phyloP scores from a whole-genome alignment of 2,329 filamentous ascomycete species.

The Thelonectria olida region DNA sequence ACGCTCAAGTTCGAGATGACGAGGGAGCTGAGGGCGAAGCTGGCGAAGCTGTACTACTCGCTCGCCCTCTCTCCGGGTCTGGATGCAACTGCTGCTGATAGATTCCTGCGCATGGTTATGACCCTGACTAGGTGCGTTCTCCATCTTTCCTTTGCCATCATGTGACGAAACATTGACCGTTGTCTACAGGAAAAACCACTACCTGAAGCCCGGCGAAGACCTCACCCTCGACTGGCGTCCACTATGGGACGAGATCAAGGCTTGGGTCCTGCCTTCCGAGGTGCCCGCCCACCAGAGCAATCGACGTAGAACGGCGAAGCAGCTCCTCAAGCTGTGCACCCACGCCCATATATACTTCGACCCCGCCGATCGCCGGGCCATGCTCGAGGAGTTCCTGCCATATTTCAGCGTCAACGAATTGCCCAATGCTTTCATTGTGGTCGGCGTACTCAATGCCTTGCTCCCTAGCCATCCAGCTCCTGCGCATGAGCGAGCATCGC shows the following conservation, averaged over 20 bases:
- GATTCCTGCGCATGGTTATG: slow-evolving; percentile 97
- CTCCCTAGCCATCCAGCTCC: slow-evolving; percentile 86
- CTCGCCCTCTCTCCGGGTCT: slow-evolving; percentile 90
- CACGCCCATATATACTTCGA: slow-evolving; percentile 95
- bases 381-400: slow-evolving; percentile 81
- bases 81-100: slow-evolving; percentile 81
- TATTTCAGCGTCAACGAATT: slow-evolving; percentile 95
- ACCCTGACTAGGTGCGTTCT: slow-evolving; percentile 84
- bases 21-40: slow-evolving; percentile 80
- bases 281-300: slow-evolving; percentile 71
- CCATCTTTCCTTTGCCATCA: slow-evolving; percentile 4
- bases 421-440: slow-evolving; percentile 92
- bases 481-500: slow-evolving; percentile 75
- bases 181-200: slow-evolving; percentile 83
- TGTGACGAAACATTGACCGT: slow-evolving; percentile 17
- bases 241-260: slow-evolving; percentile 91
- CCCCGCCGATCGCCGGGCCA: slow-evolving; percentile 81
- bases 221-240: slow-evolving; percentile 93
- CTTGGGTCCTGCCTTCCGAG: slow-evolving; percentile 87
- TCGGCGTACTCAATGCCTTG: slow-evolving; percentile 85
- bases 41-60: slow-evolving; percentile 94
- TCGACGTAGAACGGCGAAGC: slow-evolving; percentile 65
- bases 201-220: slow-evolving; percentile 89
- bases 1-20: slow-evolving; percentile 97
- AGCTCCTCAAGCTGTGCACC: slow-evolving; percentile 86